Evolutionary conservation across 2,329 filamentous ascomycete genomes (phyloP).

Genomic region (Microsporum canis): DNA sequence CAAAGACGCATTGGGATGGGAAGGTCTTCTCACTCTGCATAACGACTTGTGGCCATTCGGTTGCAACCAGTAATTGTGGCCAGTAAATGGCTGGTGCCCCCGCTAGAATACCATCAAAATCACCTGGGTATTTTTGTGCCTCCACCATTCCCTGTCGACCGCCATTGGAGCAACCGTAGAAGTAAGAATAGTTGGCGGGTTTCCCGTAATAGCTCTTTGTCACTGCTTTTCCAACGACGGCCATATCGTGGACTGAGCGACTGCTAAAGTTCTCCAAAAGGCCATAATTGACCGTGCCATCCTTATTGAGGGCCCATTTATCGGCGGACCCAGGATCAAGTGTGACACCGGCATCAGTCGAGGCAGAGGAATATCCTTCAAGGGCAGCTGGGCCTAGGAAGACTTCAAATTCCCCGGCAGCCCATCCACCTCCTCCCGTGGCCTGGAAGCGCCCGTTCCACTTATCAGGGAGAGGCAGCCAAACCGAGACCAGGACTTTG

Average conservation of each 20-base stretch:
- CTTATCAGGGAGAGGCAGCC: not conserved
- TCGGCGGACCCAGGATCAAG: not conserved
- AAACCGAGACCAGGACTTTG: not conserved
- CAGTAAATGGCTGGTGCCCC: not conserved
- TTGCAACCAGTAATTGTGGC: not conserved
- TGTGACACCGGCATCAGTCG: not conserved
- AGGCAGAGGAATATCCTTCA: not conserved
- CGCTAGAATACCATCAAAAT: slow-evolving; percentile 3
- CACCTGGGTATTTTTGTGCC: slow-evolving; percentile 1
- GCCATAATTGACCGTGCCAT: not conserved
- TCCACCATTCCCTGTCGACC: slow-evolving; percentile 4
- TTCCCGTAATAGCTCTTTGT: not conserved
- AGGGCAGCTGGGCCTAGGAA: not conserved
- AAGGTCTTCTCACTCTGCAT: not conserved
- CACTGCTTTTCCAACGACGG: not conserved
- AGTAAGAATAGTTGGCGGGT: slow-evolving; percentile 5
- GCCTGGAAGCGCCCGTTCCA: slow-evolving; percentile 2
- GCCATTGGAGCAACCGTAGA: slow-evolving; percentile 4
- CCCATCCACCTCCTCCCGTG: not conserved
- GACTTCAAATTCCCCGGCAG: not conserved
- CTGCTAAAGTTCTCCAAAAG: not conserved
- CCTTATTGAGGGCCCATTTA: not conserved
- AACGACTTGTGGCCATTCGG: not conserved
- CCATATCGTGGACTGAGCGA: not conserved
- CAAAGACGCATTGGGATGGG: not conserved